phyloP scores from a whole-genome alignment of 768 basidiomycete species.

The Gautieria morchelliformis region DNA sequence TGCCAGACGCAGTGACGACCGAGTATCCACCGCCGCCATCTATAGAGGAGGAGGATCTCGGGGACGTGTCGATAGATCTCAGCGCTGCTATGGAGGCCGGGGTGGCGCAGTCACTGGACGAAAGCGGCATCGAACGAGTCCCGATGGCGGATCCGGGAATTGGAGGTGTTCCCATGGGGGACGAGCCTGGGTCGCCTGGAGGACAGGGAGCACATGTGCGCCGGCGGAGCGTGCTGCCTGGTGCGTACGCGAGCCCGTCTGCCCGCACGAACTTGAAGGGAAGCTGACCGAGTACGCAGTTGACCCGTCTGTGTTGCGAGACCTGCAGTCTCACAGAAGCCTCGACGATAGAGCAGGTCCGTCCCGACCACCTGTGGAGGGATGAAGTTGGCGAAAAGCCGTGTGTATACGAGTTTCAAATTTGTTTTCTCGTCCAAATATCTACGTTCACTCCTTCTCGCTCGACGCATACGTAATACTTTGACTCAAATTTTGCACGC shows the following conservation, averaged over 20 bases:
- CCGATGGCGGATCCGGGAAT: slow-evolving; percentile 85
- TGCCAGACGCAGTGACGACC: slow-evolving; percentile 65
- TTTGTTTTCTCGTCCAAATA: background rate
- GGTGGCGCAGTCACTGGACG: slow-evolving; percentile 58
- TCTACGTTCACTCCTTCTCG: background rate
- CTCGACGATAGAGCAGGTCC: slow-evolving; percentile 45
- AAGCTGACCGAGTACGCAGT: slow-evolving; percentile 33
- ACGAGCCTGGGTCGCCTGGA: slow-evolving; percentile 48
- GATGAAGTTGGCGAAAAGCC: background rate
- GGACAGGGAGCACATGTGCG: slow-evolving; percentile 73
- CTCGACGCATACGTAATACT: slow-evolving; percentile 5
- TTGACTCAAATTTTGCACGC: background rate
- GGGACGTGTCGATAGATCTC: slow-evolving; percentile 85
- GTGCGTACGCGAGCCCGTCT: slow-evolving; percentile 28
- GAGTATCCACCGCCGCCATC: slow-evolving; percentile 63
- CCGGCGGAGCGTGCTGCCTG: slow-evolving; percentile 90
- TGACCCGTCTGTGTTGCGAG: slow-evolving; percentile 80
- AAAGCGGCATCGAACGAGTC: slow-evolving; percentile 76
- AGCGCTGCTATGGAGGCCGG: slow-evolving; percentile 73
- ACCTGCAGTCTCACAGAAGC: slow-evolving; percentile 81
- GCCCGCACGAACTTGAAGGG: background rate
- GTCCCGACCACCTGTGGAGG: background rate
- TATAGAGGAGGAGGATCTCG: slow-evolving; percentile 76
- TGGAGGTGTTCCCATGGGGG: slow-evolving; percentile 67
- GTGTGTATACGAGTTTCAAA: background rate